Base-by-base conservation (phyloP, 257 asterid genomes). In the Penstemon davidsonii region DNA sequence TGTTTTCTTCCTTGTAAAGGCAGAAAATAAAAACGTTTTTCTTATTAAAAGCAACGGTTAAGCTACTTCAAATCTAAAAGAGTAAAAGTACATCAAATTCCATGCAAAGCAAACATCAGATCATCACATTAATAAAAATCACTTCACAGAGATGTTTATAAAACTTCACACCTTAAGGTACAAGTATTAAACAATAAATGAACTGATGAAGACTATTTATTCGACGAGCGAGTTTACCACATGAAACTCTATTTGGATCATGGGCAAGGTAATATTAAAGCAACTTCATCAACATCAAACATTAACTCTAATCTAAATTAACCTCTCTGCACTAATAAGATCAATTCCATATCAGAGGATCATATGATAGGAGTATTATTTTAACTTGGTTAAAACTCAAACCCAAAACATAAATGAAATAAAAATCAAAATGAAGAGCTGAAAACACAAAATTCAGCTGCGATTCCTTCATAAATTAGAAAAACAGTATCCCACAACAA, bases 381-480 rank as follows among this genome's bases (percentile, higher is more conserved):
- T 71, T 45, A 59, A 64, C 64, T 52, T 53, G 64, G 51, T 45
- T 18, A 38, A 47, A 18, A 37, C 33, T 9, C 70, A 75, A 70
- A 68, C 67, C 71, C 80, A 45, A 44, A 58, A 7, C 63, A 70
- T 64, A 52, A 66, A 57, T 65, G 39, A 62, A 79, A 77, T 81
- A 76, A 68, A 68, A 54, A 1, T 25, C 41, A 71, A 57, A 71
- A 64, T 59, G 57, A 73, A 63, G 67, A 61, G 54, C 33, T 72
- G 58, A 65, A 64, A 51, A 75, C 71, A 66, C 66, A 25, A 73
- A 67, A 84, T 83, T 71, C 72, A 85, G 85, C 88, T 81, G 73
- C 75, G 77, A 79, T 70, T 71, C n/a, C 6, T 25, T 25, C 1
- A 62, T 61, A 55, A 71, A 68, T 19, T 44, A 2, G 33, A 25